Evolutionary conservation across 1,284 basidiomycete genomes (phyloP).

Genomic region (Meripilus lineatus): DNA sequence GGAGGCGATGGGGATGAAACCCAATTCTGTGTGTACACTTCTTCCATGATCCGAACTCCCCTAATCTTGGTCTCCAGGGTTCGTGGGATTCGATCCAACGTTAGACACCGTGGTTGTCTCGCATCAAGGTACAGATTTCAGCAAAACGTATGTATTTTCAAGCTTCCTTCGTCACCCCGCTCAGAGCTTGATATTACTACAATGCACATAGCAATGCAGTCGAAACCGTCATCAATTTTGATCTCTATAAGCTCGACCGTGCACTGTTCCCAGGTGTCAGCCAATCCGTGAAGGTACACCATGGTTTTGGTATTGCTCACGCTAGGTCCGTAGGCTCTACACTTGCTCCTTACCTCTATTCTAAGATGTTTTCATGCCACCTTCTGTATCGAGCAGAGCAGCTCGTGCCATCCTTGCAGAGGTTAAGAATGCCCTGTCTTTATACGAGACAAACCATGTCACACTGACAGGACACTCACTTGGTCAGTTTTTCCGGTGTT

Average conservation of each 20-base stretch:
- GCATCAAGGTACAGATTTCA: constrained; percentile 48
- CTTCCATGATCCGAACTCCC: constrained; percentile 8
- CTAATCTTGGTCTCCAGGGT: constrained; percentile 31
- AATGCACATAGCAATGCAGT: constrained; percentile 26
- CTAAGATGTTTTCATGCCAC: constrained; percentile 10
- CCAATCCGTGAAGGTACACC: constrained; percentile 45
- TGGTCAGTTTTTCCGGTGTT: constrained; percentile 16
- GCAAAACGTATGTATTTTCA: constrained; percentile 34
- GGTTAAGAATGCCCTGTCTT: constrained; percentile 28
- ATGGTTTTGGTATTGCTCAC: constrained; percentile 52
- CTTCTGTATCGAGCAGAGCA: constrained; percentile 17
- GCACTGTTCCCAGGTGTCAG: constrained; percentile 55
- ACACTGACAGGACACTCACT: constrained; percentile 33
- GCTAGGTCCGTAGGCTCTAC: constrained; percentile 32
- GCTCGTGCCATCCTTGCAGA: constrained; percentile 32
- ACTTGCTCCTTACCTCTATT: constrained; percentile 10
- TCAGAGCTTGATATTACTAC: too few species aligned
- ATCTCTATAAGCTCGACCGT: constrained; percentile 33
- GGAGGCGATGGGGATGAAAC: constrained; percentile 52
- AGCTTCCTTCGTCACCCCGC: not conserved
- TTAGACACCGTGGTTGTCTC: constrained; percentile 40
- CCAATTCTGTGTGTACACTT: constrained; percentile 41
- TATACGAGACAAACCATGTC: constrained; percentile 25
- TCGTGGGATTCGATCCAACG: constrained; percentile 41
- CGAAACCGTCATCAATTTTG: constrained; percentile 46